Percentiles rank a stretch among this genome's conserved stretches.
These are phyloP conservation scores for Globisporangium cylindrosporum DNA, from an alignment of 352 stramenopile species.

Conservation along the genomic window DNA sequence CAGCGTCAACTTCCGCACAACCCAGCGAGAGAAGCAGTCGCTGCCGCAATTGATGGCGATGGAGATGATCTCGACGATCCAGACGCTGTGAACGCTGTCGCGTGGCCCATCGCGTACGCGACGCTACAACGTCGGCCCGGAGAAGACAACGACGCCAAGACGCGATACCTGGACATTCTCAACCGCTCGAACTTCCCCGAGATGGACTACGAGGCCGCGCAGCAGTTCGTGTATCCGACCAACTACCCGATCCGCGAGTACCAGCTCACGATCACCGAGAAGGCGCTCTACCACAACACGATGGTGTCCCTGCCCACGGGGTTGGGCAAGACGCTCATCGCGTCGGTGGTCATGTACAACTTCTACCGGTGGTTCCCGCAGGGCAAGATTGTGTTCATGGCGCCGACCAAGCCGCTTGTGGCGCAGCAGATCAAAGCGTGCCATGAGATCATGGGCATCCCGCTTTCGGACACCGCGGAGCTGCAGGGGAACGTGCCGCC, in stretches of 20 bases:
- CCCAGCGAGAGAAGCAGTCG: neutral
- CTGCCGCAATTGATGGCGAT: constrained; percentile 3
- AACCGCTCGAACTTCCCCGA: constrained; percentile 32
- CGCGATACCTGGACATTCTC: constrained; percentile 51
- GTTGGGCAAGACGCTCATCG: constrained; percentile 99
- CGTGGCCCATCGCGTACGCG: constrained; percentile 16
- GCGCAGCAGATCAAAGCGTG: constrained; percentile 98
- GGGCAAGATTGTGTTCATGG: constrained; percentile 96
- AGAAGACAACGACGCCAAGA: constrained; percentile 57
- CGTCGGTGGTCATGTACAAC: constrained; percentile 99
- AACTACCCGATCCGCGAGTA: constrained; percentile 94
- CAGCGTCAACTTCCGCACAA: neutral
- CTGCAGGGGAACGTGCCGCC: constrained; percentile 82
- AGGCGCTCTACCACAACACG: constrained; percentile 96
- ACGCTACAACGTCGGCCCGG: constrained; percentile 26
- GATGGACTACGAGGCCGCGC: constrained; percentile 61
- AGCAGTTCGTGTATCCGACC: constrained; percentile 84
- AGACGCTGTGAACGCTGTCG: neutral
- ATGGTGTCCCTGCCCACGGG: constrained; percentile 98
- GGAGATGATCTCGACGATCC: constrained; percentile 9
- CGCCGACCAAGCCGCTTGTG: constrained; percentile 97
- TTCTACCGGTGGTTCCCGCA: constrained; percentile 98
- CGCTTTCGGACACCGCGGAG: constrained; percentile 78
- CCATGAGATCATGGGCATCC: constrained; percentile 94
- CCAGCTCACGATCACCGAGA: constrained; percentile 93